Percentiles rank a stretch among this genome's conserved stretches.
These are phyloP conservation scores for Beta lomatogona DNA, from an alignment of 179 eudicot species.

Conservation along the genomic window DNA sequence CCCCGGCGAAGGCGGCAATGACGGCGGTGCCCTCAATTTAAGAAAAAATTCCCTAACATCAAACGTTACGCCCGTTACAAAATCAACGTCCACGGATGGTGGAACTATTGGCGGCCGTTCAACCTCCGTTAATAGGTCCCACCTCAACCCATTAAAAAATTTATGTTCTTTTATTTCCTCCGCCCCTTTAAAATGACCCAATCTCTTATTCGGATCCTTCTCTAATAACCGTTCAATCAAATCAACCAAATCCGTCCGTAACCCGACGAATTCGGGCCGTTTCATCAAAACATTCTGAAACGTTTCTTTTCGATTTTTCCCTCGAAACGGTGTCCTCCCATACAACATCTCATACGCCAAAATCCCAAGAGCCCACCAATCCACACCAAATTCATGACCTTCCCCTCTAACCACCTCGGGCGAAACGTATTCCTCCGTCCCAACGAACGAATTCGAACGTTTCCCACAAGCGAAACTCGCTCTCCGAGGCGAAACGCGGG, in stretches of 20 bases:
- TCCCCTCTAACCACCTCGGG: conserved; percentile 75
- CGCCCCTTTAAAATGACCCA: conserved; percentile 66
- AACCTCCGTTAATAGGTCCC: conserved; percentile 73
- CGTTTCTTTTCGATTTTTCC: conserved; percentile 70
- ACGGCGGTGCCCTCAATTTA: conserved; percentile 38
- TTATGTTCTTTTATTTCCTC: conserved; percentile 65
- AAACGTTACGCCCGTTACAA: conserved; percentile 30
- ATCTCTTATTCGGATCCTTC: conserved; percentile 64
- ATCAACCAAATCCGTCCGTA: conserved; percentile 49
- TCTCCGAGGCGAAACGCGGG: conserved; percentile 60
- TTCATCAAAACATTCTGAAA: conserved; percentile 48
- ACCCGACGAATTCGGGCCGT: conserved; percentile 51
- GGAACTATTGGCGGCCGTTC: conserved; percentile 79
- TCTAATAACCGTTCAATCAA: conserved; percentile 65
- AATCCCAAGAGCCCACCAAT: conserved; percentile 89
- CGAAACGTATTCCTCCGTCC: conserved; percentile 85
- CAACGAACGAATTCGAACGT: conserved; percentile 77
- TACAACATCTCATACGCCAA: conserved; percentile 78
- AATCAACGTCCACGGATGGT: conserved; percentile 19
- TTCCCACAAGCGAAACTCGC: conserved; percentile 43
- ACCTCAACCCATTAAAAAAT: conserved; percentile 64
- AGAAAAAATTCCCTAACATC: conserved; percentile 56
- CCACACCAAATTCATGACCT: conserved; percentile 77
- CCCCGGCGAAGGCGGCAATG: conserved; percentile 32
- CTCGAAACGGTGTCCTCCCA: conserved; percentile 79